Evolutionary conservation across 495 filamentous ascomycete species (phyloP), one percentile per base, ranked within the genome.

Genomic region (Neurospora sp.): DNA sequence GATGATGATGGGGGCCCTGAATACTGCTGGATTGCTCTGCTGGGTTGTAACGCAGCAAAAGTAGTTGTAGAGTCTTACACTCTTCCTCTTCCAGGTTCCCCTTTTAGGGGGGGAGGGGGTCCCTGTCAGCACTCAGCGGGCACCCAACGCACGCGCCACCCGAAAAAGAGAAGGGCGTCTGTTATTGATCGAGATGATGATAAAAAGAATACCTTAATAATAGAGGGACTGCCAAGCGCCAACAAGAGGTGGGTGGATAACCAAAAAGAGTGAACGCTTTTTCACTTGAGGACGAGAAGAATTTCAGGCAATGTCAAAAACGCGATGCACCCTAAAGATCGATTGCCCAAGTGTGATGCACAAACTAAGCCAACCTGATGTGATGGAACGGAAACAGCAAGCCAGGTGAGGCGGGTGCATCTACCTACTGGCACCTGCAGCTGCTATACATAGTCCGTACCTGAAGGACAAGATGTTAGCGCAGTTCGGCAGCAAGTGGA

Each of bases 1-100:
- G 42, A 71, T 20, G 70, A 71, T 20, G 70, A 48, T 71, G 70
- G 53, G 41, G 70, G 22, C 41, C 44, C 42, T 59, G 48, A 61
- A 31, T 31, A 16, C 22, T 31, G 48, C 48, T 53, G 45, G 45
- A 53, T 53, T 53, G 45, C 20, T 4, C 45, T 53, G 45, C 45
- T 31, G 22, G 22, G 22, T 61, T 61, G 53, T 61, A 61, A 61
- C 53, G 53, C 53, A 61, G 53, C 53, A 31, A 61, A 31, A 9
- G 53, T 61, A 9, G n/a, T 37, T 37, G 35, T 37, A 37, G 4
- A 10, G 14, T 37, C 53, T 61, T 61, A 22, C 42, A 45, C 18
- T 45, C 42, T 20, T 20, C 42, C 53, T 37, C 53, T 18, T 65
- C 27, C 53, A 65, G 53, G 53, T 65, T 65, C 53, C 27, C 53